Evolutionary conservation across 257 asterid genomes (phyloP).

Genomic region (Rehmannia glutinosa): DNA sequence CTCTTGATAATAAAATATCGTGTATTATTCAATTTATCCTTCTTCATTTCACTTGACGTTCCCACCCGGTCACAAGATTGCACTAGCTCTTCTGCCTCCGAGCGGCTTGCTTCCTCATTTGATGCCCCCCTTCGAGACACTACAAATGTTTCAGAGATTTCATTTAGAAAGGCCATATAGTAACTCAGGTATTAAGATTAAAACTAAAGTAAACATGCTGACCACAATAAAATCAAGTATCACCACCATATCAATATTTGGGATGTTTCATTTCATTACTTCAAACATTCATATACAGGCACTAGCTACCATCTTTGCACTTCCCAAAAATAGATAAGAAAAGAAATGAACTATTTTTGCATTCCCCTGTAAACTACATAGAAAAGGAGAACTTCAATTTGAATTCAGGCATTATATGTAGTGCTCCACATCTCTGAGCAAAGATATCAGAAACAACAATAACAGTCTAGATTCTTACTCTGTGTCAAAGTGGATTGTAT

Average conservation of each 20-base stretch:
- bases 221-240: not conserved
- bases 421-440: not conserved
- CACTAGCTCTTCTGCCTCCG: constrained; percentile 44
- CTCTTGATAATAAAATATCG: constrained; percentile 96
- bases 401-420: not conserved
- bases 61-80: constrained; percentile 44
- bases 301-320: not conserved
- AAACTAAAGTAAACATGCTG: not conserved
- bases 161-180: constrained; percentile 20
- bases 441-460: not conserved
- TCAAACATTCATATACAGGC: not conserved
- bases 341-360: too few relatives aligned
- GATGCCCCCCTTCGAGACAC: constrained; percentile 44
- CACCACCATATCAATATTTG: constrained; percentile 7
- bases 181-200: constrained; percentile 3
- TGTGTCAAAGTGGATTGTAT: not conserved
- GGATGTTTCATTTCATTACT: constrained; percentile 10
- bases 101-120: constrained; percentile 46
- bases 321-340: too few relatives aligned
- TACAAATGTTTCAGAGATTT: constrained; percentile 28
- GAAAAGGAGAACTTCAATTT: not conserved
- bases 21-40: constrained; percentile 37
- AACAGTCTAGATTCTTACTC: not conserved
- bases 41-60: constrained; percentile 47
- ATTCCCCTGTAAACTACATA: too few relatives aligned